Evolutionary conservation across 345 rosid genomes (phyloP).

Genomic region (Erysimum cheiranthoides): DNA sequence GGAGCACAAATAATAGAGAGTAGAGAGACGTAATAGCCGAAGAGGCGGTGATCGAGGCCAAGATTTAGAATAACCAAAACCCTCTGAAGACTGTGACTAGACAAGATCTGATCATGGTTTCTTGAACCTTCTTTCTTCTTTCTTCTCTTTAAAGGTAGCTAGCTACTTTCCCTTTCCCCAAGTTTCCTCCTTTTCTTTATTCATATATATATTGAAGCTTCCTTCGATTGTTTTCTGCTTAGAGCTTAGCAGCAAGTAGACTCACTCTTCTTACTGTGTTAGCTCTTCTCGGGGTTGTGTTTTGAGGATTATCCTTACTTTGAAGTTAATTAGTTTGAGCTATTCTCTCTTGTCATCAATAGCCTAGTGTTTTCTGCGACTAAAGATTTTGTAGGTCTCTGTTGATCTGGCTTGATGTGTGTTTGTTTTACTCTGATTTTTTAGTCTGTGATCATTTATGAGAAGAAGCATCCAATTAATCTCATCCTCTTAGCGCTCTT

Average conservation of each 20-base stretch:
- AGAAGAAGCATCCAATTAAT: conserved; percentile 17
- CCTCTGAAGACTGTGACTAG: conserved; percentile 33
- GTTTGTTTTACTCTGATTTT: conserved; percentile 23
- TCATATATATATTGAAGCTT: conserved; percentile 26
- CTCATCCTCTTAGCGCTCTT: conserved; percentile 5
- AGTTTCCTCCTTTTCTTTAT: conserved; percentile 9
- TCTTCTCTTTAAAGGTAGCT: conserved; percentile 30
- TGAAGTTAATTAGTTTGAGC: neutral
- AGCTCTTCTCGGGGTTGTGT: conserved; percentile 9
- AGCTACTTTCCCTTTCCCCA: conserved; percentile 46
- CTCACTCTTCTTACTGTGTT: conserved; percentile 6
- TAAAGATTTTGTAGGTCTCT: neutral
- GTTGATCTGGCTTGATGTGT: conserved; percentile 38
- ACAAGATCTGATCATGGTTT: conserved; percentile 43
- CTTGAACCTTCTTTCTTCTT: conserved; percentile 24
- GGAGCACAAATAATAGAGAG: conserved; percentile 47
- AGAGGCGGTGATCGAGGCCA: conserved; percentile 45
- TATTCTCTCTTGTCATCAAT: conserved; percentile 12
- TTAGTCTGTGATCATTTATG: conserved; percentile 29
- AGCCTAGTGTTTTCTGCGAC: neutral
- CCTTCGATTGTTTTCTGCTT: conserved; percentile 12
- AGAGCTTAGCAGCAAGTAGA: conserved; percentile 9
- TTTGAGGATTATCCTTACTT: neutral
- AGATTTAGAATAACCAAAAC: neutral
- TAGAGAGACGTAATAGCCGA: conserved; percentile 22